phyloP scores from a whole-genome alignment of 192 early-diverging fungal genomes.

The Coemansia brasiliensis region DNA sequence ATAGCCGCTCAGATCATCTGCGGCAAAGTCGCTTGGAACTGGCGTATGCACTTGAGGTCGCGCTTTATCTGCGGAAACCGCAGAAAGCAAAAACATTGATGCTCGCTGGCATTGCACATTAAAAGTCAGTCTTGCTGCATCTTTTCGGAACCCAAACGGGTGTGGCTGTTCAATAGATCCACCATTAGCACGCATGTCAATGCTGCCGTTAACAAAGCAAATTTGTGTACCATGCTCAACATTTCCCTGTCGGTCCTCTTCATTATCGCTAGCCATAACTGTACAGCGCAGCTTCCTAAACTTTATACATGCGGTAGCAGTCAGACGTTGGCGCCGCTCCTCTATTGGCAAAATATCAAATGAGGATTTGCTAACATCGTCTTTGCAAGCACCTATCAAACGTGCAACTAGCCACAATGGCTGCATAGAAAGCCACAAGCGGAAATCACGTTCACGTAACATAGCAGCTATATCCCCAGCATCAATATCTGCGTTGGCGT shows the following conservation, averaged over 20 bases:
- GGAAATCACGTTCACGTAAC: slow-evolving; percentile 48
- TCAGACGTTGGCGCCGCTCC: slow-evolving; percentile 26
- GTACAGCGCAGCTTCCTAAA: slow-evolving; percentile 41
- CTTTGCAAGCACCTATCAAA: slow-evolving; percentile 5
- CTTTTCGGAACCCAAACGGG: slow-evolving; percentile 38
- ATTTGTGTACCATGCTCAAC: slow-evolving; percentile 52
- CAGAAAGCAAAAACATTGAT: slow-evolving; percentile 41
- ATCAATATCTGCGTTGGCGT: slow-evolving; percentile 23
- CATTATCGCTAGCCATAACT: slow-evolving; percentile 47
- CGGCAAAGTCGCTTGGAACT: slow-evolving; percentile 10
- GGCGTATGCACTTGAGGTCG: slow-evolving; percentile 13
- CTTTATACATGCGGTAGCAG: slow-evolving; percentile 25
- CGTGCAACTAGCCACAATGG: slow-evolving; percentile 45
- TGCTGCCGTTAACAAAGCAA: slow-evolving; percentile 15
- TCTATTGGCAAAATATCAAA: slow-evolving; percentile 18
- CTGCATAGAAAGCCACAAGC: slow-evolving; percentile 53
- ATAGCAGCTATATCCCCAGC: slow-evolving; percentile 26
- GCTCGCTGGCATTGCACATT: slow-evolving; percentile 43
- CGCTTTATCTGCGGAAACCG: slow-evolving; percentile 27
- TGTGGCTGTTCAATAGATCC: slow-evolving; percentile 48
- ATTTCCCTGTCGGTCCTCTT: slow-evolving; percentile 44
- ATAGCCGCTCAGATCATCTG: slow-evolving; percentile 31
- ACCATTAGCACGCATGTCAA: slow-evolving; percentile 39
- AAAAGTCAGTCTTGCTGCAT: slow-evolving; percentile 27
- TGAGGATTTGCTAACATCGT: background rate